These are phyloP conservation scores for Lactarius deliciosus DNA, from an alignment of 768 basidiomycete genomes.

Conservation along the genomic window DNA sequence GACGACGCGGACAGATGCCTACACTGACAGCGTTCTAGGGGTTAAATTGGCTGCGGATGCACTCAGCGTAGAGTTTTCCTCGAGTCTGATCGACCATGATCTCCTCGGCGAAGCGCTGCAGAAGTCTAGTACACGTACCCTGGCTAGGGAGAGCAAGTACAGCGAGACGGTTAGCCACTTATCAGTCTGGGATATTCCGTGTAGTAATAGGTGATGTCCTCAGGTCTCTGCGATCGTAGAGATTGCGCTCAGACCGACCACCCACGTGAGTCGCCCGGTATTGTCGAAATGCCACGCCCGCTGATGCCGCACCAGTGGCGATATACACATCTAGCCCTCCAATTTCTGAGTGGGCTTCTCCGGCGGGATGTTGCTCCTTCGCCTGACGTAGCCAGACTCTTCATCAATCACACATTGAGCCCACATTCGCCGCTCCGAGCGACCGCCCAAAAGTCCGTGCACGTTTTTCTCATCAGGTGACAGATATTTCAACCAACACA, in stretches of 20 bases:
- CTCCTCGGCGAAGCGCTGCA: conserved; percentile 46
- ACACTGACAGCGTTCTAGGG: conserved; percentile 48
- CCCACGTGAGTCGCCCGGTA: conserved; percentile 57
- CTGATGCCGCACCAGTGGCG: conserved; percentile 57
- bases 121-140: conserved; percentile 44
- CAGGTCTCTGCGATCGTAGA: conserved; percentile 62
- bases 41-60: conserved; percentile 49
- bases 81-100: conserved; percentile 41
- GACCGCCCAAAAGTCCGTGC: conserved; percentile 59
- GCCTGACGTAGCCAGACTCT: conserved; percentile 57
- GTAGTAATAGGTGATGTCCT: conserved; percentile 13
- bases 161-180: conserved; percentile 46
- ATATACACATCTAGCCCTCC: conserved; percentile 70
- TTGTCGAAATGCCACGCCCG: conserved; percentile 17
- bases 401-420: conserved; percentile 64
- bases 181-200: neutral
- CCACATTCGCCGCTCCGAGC: conserved; percentile 67
- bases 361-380: conserved; percentile 59
- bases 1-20: conserved; percentile 60
- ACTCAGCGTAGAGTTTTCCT: conserved; percentile 52
- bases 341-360: conserved; percentile 59
- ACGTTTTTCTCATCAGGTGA: neutral
- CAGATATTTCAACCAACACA: conserved; percentile 12
- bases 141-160: conserved; percentile 49
- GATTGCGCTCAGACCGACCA: conserved; percentile 58